These are phyloP conservation scores for Aspergillus udagawae DNA, from an alignment of 2,329 filamentous ascomycete genomes.

Conservation along the genomic window DNA sequence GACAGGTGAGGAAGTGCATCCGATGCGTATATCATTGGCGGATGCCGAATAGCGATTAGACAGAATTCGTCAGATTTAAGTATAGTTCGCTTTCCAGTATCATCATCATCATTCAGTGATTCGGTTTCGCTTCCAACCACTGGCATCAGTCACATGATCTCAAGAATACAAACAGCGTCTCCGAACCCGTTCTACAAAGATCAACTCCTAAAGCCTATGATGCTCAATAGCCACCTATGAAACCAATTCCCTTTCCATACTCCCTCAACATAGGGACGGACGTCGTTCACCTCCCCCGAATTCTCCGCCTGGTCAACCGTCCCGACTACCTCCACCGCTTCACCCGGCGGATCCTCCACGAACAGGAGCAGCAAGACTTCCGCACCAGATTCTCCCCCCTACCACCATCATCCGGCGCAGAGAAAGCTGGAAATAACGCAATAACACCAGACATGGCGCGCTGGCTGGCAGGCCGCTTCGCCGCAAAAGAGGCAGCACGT, in stretches of 20 bases:
- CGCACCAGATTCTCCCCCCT: slow-evolving; percentile 27
- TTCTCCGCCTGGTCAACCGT: slow-evolving; percentile 55
- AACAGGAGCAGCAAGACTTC: slow-evolving; percentile 38
- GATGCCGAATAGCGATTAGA: background rate
- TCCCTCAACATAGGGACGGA: slow-evolving; percentile 71
- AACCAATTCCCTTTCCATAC: slow-evolving; percentile 54
- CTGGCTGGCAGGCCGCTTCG: slow-evolving; percentile 54
- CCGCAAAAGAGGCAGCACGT: slow-evolving; percentile 70
- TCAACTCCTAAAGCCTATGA: background rate
- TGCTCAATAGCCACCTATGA: slow-evolving; percentile 23
- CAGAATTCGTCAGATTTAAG: background rate
- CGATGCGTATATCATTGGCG: background rate
- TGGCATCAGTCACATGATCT: background rate
- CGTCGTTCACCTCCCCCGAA: slow-evolving; percentile 66
- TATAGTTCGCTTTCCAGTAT: background rate
- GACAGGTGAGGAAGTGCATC: too few species aligned
- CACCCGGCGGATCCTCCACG: slow-evolving; percentile 38
- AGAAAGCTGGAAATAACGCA: background rate
- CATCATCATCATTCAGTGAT: background rate
- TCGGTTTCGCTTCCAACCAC: background rate
- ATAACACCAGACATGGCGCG: slow-evolving; percentile 34
- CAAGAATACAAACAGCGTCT: background rate
- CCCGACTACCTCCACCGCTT: slow-evolving; percentile 37
- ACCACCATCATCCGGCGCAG: background rate
- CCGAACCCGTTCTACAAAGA: background rate